Conservation (phyloP, 371 early-diverging fungal genomes). For the Nematocida homosporus region DNA sequence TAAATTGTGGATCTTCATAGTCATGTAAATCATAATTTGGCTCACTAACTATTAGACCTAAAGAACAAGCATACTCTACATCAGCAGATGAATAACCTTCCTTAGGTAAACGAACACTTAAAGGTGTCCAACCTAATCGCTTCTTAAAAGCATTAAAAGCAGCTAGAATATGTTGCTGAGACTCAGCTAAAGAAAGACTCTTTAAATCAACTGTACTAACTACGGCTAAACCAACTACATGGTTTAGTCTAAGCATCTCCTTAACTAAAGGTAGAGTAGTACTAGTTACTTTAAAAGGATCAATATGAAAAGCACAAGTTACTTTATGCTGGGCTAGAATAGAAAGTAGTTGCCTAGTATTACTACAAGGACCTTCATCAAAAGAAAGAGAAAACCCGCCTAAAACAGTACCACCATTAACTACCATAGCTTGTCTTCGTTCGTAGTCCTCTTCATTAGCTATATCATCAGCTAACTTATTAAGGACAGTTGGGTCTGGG, state of each 20-base stretch:
- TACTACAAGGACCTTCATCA: constrained; percentile 26
- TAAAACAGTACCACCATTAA: neutral
- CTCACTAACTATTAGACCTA: constrained; percentile 20
- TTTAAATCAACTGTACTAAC: neutral
- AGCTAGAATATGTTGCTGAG: neutral
- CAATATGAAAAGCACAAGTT: constrained; percentile 26
- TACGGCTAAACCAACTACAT: constrained; percentile 22
- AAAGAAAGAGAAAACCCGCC: constrained; percentile 26
- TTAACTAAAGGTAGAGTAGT: neutral
- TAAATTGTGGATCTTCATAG: constrained; percentile 17
- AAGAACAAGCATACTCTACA: constrained; percentile 7
- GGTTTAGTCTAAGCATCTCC: constrained; percentile 20
- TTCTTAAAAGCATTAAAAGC: neutral
- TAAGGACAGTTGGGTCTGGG: constrained; percentile 18
- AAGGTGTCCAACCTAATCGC: neutral
- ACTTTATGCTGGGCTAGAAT: constrained; percentile 21
- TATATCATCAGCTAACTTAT: constrained; percentile 7
- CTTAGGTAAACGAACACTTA: constrained; percentile 17
- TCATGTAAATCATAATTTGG: constrained; percentile 37
- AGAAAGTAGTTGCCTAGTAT: constrained; percentile 1
- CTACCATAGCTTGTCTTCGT: neutral
- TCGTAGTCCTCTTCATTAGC: neutral
- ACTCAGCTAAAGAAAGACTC: constrained; percentile 5
- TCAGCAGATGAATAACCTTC: constrained; percentile 44
- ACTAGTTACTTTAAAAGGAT: constrained; percentile 30